A percentile compares a stretch with the other conserved stretches of the same genome.
Conservation (phyloP, 2,329 filamentous ascomycete species). For the Talaromyces atroroseus region DNA sequence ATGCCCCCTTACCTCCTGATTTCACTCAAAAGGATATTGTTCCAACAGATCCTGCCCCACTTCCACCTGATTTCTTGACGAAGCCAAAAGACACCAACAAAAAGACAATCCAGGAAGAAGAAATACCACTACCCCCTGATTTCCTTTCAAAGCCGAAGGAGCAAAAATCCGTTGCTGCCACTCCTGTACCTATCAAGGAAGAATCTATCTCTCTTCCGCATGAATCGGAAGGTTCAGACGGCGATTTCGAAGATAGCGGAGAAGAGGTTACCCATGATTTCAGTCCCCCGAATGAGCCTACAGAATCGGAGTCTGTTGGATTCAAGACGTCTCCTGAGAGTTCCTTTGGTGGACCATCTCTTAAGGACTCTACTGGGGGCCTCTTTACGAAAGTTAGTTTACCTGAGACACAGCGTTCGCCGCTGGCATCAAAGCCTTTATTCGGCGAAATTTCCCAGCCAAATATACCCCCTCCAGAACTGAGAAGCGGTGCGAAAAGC, state of each 20-base stretch:
- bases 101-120: slow-evolving; percentile 13
- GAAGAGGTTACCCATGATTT: slow-evolving; percentile 42
- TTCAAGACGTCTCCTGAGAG: slow-evolving; percentile 40
- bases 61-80: slow-evolving; percentile 22
- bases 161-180: slow-evolving; percentile 15
- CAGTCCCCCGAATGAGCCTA: slow-evolving; percentile 24
- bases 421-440: slow-evolving; percentile 26
- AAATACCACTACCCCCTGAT: slow-evolving; percentile 23
- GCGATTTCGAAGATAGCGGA: slow-evolving; percentile 43
- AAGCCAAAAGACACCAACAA: slow-evolving; percentile 14
- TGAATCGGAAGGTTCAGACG: slow-evolving; percentile 31
- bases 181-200: slow-evolving; percentile 22
- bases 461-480: slow-evolving; percentile 32
- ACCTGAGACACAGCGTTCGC: slow-evolving; percentile 23
- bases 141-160: slow-evolving; percentile 17
- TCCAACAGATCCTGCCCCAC: slow-evolving; percentile 16
- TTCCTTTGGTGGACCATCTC: slow-evolving; percentile 37
- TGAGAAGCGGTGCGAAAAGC: slow-evolving; percentile 27
- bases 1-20: slow-evolving; percentile 33
- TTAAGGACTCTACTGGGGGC: slow-evolving; percentile 34
- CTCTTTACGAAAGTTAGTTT: slow-evolving; percentile 36
- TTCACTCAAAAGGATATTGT: slow-evolving; percentile 9
- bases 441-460: slow-evolving; percentile 43
- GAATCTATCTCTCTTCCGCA: slow-evolving; percentile 28
- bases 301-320: slow-evolving; percentile 28